Conservation (phyloP, 2,329 filamentous ascomycete species). For the Aureobasidium pullulans region DNA sequence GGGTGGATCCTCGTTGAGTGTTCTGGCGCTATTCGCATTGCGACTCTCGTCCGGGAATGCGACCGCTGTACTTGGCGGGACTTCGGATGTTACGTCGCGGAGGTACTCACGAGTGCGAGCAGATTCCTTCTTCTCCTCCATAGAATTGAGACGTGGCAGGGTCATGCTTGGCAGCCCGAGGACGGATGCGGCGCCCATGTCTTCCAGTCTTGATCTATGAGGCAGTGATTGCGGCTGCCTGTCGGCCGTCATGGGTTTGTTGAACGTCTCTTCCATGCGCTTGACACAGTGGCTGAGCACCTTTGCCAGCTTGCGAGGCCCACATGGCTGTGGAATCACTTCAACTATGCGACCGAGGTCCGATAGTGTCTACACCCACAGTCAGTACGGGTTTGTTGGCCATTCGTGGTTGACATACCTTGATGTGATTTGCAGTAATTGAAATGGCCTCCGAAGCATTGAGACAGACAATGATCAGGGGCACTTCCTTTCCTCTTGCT, state of each 20-base stretch:
- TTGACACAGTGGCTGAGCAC: slow-evolving; percentile 5
- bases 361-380: slow-evolving; percentile 3
- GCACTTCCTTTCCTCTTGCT: slow-evolving; percentile 16
- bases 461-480: slow-evolving; percentile 31
- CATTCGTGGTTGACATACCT: neutral
- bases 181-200: slow-evolving; percentile 1
- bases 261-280: neutral
- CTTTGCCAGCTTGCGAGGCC: slow-evolving; percentile 14
- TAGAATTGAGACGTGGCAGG: neutral
- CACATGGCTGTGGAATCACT: slow-evolving; percentile 13
- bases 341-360: slow-evolving; percentile 13
- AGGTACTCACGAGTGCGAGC: neutral
- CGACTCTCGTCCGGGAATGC: slow-evolving; percentile 6
- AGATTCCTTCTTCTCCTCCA: neutral
- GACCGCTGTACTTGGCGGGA: slow-evolving; percentile 8
- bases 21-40: neutral
- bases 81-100: neutral
- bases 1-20: slow-evolving; percentile 6
- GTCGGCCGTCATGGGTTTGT: neutral
- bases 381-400: neutral
- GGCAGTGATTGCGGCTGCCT: neutral
- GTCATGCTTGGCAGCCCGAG: slow-evolving; percentile 3
- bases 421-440: slow-evolving; percentile 16
- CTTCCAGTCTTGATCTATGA: neutral
- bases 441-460: slow-evolving; percentile 26